A percentile compares a stretch with the other conserved stretches of the same genome.
These are phyloP conservation scores for Malassezia furfur DNA, from an alignment of 1,284 basidiomycete genomes.

Conservation along the genomic window DNA sequence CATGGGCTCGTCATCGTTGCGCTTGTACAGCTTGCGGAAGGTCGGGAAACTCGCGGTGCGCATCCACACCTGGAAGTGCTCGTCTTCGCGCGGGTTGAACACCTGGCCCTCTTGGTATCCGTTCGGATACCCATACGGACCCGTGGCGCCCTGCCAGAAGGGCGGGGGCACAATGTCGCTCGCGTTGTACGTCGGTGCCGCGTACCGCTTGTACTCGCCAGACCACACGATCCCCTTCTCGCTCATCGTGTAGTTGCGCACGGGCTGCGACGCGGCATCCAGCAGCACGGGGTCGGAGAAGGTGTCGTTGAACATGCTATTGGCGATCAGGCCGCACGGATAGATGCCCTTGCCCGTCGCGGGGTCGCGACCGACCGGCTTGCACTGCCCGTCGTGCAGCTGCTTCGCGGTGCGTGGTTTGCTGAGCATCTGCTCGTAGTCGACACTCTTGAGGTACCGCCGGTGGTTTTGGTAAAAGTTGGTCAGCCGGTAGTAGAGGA, in stretches of 20 bases:
- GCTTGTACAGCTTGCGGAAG: constrained; percentile 85
- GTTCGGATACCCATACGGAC: constrained; percentile 56
- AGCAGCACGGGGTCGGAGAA: constrained; percentile 60
- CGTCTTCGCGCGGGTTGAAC: constrained; percentile 67
- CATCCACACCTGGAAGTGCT: constrained; percentile 99
- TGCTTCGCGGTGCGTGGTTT: constrained; percentile 54
- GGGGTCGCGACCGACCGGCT: constrained; percentile 60
- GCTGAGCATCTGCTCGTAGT: constrained; percentile 76
- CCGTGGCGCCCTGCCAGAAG: constrained; percentile 57
- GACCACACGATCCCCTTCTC: constrained; percentile 82
- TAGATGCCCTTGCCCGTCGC: constrained; percentile 52
- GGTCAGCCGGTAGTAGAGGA: constrained; percentile 80
- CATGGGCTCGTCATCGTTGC: constrained; percentile 74
- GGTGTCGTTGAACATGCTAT: constrained; percentile 95
- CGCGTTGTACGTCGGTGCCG: constrained; percentile 38
- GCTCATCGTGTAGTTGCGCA: constrained; percentile 62
- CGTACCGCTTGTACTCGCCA: constrained; percentile 82
- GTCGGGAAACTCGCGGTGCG: constrained; percentile 90
- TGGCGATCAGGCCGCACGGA: constrained; percentile 94
- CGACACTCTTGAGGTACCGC: constrained; percentile 85
- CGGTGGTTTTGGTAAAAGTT: constrained; percentile 88
- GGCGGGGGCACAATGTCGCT: constrained; percentile 77
- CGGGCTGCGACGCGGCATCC: constrained; percentile 49
- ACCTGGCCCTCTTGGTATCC: constrained; percentile 62
- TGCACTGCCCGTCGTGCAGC: constrained; percentile 64